Percentiles rank a stretch among this genome's conserved stretches.
Conservation (phyloP, 805 yeast genomes). For the Yarrowia osloensis region DNA sequence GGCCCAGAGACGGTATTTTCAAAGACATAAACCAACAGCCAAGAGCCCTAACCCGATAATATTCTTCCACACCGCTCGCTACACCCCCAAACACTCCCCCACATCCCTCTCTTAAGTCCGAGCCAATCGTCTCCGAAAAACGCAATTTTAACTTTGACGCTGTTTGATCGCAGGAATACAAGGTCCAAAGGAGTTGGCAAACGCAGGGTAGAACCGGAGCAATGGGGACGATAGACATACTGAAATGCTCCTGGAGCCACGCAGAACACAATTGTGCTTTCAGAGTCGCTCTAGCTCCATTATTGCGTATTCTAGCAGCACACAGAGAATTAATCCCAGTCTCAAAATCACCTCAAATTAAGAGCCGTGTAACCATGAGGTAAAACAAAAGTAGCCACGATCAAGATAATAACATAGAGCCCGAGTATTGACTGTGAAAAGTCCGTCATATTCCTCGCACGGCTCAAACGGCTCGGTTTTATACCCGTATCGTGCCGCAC, state of each 20-base stretch:
- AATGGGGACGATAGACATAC: neutral
- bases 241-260: neutral
- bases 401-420: too few species aligned
- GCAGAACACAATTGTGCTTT: neutral
- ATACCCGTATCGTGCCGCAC: neutral
- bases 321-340: too few species aligned
- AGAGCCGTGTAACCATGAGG: conserved; percentile 19
- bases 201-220: neutral
- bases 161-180: conserved; percentile 7
- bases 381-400: neutral
- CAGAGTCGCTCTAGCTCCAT: neutral
- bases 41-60: neutral
- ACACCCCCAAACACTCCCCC: neutral
- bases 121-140: conserved; percentile 29
- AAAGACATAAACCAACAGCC: too few species aligned
- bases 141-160: neutral
- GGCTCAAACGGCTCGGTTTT: neutral
- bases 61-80: neutral
- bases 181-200: neutral
- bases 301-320: neutral
- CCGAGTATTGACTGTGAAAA: neutral
- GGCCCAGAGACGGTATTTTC: neutral
- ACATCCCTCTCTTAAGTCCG: conserved; percentile 1
- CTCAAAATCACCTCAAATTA: conserved; percentile 6
- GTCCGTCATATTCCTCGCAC: neutral